Base-by-base conservation (phyloP, 345 rosid species). In the Rhodamnia rubescens region DNA sequence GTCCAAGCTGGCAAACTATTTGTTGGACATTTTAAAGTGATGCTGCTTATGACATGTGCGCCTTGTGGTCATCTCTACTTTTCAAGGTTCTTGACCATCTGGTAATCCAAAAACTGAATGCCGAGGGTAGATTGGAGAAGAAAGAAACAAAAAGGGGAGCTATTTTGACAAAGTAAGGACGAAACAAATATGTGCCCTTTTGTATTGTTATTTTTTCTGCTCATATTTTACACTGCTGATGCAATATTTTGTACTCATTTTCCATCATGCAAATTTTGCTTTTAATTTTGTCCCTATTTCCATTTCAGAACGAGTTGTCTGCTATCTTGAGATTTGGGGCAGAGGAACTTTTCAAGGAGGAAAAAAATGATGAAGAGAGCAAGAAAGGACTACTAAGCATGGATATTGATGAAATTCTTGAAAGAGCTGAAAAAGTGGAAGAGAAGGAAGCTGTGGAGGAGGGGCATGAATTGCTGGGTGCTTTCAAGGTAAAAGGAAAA, bases 311-410 rank as follows among this genome's bases (percentile, higher is more conserved):
- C 83, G 99, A 98, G 92, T 93, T 98, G 64, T 98, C 99, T 75
- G 97, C 99, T 88, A 98, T 98, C 88, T 90, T 98, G 85, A 95
- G 99, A 90, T 98, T 98, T 90, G 99, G 99, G 74, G 99, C 99
- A 4, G 99, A 98, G 92, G 99, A 98, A 80, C 95, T 98, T 85
- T 96, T 96, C 87, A 98, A 98, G 91, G 99, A 96, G 85, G 99
- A 98, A 40, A 95, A 89, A 90, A 98, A 92, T 88, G 99, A 98
- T 83, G 99, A 98, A 90, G 99, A 98, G 92, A 95, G 95, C 91
- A 98, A 98, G 90, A 98, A 92, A 84, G 92, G 95, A 90, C 91
- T 98, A 56, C 90, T 96, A 84, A 90, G 96, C 86, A 92, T 98
- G 98, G 99, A 98, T 88, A 98, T 98, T 84, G 99, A 98, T 88